Evolutionary conservation across 805 yeast species (phyloP), one percentile per base, ranked within the genome.

Genomic region (Diddensiella caesifluorescens): DNA sequence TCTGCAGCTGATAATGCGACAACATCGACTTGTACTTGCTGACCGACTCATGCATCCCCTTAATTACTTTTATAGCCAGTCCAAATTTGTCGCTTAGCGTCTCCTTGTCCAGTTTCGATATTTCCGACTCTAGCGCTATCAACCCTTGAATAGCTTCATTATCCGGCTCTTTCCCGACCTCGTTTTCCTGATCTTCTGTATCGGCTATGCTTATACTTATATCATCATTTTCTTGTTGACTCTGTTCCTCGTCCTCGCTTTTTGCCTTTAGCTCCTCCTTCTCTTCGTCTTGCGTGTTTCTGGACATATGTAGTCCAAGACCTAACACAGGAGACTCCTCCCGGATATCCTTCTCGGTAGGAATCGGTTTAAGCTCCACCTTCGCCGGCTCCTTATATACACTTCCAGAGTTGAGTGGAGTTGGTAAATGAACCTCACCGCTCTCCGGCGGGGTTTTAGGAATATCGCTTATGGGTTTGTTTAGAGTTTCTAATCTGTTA

Each of bases 1-100:
- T 59, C 48, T 67, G 70, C 25, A 67, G 56, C 38, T 58, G 55
- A 27, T 34, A 47, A 25, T 52, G 56, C 18, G 50, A 26, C 12
- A 47, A 36, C 22, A 41, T 39, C 20, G 47, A 26, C 30, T 39
- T 35, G 28, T 43, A 45, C 36, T 46, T 42, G 22, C 26, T 35
- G 34, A 47, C 25, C 9, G 32, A 22, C 4, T 29, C 36, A 13
- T 42, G 35, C 22, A 45, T 34, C 4, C 38, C 42, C 32, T 23
- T 40, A n/a, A 47, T 34, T 13, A 39, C 26, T 30, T 28, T 32
- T 18, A 40, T 35, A 13, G 51, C 48, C 22, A 27, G 16, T 3
- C 9, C 27, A 7, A 45, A 34, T 10, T 15, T 12, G 9, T 37
- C 31, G 29, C 33, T 27, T 19, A 38, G 20, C 12, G 39, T 23